Base-by-base conservation (phyloP, 2,329 filamentous ascomycete species). In the Neobulgaria alba region DNA sequence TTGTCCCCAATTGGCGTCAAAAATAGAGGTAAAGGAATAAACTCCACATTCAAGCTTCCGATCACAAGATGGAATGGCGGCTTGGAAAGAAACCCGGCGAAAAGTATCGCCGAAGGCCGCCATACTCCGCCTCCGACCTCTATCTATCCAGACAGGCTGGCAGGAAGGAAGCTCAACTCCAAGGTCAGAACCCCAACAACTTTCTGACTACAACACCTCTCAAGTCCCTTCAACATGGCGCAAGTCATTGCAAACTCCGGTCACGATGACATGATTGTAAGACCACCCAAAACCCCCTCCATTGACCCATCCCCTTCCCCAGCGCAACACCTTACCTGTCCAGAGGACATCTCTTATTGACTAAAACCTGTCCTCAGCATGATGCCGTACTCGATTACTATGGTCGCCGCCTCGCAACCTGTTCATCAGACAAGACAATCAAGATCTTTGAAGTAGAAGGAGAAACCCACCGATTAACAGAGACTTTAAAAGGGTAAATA, bases 261-360 rank as follows among this genome's bases (percentile, higher is more conserved):
- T 61, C 92, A 98, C 71, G 90, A 96, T 82, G 90, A 95, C 64
- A 96, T 96, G 90, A 95, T 98, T 76, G 90, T 96, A 88, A 44
- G 51, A 45, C 20, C 18, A 26, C 10, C 12, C 10, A 18, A n/a
- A n/a, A 10, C 33, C 12, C 20, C 29, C 18, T 4, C 10, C 15
- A 10, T 35, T 35, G 17, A 20, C 16, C 10, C 33, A 19, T 15
- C 16, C 33, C 4, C 17, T 20, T 38, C 17, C 17, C 17, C 39
- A 29, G 38, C 17, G 31, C 5, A 29, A 33, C 29, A 30, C n/a
- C 14, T 29, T 26, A 10, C 16, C 14, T 29, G 5, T 35, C 3
- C 17, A 21, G n/a, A 19, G 10, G 10, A 16, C 14, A 33, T 10
- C 15, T 14, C 12, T 29, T 15, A 12, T 29, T 38, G 12, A n/a